Percentiles rank a stretch among this genome's conserved stretches.
These are phyloP conservation scores for Cucumis sativus DNA, from an alignment of 306 rosid genomes.

Conservation along the genomic window DNA sequence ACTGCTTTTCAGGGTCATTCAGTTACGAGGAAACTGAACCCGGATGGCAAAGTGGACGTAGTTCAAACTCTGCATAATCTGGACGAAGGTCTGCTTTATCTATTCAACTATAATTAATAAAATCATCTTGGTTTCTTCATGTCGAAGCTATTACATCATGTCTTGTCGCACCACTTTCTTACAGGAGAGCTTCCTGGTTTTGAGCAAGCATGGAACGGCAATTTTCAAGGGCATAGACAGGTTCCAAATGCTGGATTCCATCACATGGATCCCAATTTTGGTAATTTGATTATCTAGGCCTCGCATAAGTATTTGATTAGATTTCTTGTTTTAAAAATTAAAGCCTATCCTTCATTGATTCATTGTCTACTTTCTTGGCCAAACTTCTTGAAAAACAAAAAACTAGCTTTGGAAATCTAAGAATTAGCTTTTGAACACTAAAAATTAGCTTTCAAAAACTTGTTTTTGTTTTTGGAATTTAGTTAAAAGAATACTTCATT, in stretches of 20 bases:
- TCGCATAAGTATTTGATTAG: too few relatives aligned
- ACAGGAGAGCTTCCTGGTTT: constrained; percentile 68
- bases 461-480: too few relatives aligned
- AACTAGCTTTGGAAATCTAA: too few relatives aligned
- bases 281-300: neutral
- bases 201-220: constrained; percentile 65
- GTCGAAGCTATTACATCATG: neutral
- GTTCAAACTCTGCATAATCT: constrained; percentile 70
- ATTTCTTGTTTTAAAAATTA: too few relatives aligned
- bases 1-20: constrained; percentile 59
- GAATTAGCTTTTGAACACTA: too few relatives aligned
- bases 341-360: too few relatives aligned
- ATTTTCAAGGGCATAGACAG: constrained; percentile 21
- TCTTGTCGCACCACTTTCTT: neutral
- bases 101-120: neutral
- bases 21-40: constrained; percentile 55
- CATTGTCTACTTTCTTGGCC: too few relatives aligned
- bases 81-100: constrained; percentile 43
- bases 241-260: constrained; percentile 20
- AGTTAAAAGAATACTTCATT: too few relatives aligned
- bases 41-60: constrained; percentile 58
- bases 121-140: neutral
- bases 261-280: constrained; percentile 17
- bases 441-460: too few relatives aligned
- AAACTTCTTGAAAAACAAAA: too few relatives aligned